Percentiles rank a stretch among this genome's conserved stretches.
Conservation (phyloP, 129 eudicot genomes). For the Daucus carota region DNA sequence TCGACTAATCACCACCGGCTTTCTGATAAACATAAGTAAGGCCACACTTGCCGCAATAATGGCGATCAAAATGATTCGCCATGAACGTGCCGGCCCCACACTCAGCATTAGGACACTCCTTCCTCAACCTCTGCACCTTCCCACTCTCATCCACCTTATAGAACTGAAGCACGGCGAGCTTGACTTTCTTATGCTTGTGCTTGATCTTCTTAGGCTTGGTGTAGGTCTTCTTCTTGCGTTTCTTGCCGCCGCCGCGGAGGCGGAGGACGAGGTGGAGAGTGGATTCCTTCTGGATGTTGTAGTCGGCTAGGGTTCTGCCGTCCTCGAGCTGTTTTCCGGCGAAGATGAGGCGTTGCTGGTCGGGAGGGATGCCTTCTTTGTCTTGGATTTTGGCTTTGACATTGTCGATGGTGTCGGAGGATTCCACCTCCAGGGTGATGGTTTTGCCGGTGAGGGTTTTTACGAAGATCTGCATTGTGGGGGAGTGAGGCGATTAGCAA, state of each 20-base stretch:
- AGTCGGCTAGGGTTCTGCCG: slow-evolving; percentile 55
- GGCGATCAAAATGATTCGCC: slow-evolving; percentile 28
- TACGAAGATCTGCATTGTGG: slow-evolving; percentile 45
- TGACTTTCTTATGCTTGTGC: slow-evolving; percentile 7
- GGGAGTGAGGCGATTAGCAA: not conserved
- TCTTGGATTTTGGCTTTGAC: slow-evolving; percentile 80
- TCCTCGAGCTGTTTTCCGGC: slow-evolving; percentile 66
- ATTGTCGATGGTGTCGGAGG: slow-evolving; percentile 70
- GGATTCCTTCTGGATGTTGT: slow-evolving; percentile 59
- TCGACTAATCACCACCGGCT: slow-evolving; percentile 5
- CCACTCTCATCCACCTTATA: slow-evolving; percentile 25
- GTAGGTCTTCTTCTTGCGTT: slow-evolving; percentile 5
- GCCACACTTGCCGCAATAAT: slow-evolving; percentile 24
- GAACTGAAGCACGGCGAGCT: slow-evolving; percentile 7
- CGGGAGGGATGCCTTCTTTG: slow-evolving; percentile 84
- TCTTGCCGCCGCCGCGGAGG: slow-evolving; percentile 47
- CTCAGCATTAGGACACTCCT: slow-evolving; percentile 23
- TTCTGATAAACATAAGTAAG: slow-evolving; percentile 23
- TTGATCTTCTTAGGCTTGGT: slow-evolving; percentile 7
- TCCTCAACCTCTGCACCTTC: slow-evolving; percentile 18
- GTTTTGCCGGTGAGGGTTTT: slow-evolving; percentile 52
- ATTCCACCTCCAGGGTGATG: slow-evolving; percentile 61
- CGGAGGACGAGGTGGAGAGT: slow-evolving; percentile 54
- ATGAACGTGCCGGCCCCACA: slow-evolving; percentile 32
- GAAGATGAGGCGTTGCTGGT: slow-evolving; percentile 70